Evolutionary conservation across 352 stramenopile species (phyloP), one percentile per base, ranked within the genome.

Genomic region (Phytopythium boreale): DNA sequence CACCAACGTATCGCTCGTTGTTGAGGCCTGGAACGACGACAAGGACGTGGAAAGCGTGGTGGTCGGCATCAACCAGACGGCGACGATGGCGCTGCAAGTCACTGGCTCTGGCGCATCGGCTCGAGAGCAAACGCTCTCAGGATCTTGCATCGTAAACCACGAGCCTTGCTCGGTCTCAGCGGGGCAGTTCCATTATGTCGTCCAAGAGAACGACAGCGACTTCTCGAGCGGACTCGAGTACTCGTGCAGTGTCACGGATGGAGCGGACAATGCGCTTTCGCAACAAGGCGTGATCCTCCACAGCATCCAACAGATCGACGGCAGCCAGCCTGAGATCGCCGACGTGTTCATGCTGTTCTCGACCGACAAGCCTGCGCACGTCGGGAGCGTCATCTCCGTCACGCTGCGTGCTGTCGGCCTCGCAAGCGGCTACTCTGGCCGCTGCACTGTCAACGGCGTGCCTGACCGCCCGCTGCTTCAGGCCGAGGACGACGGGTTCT

Each of bases 301-400:
- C 64, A 43, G 47, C 19, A 50, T 64, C 12, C 62, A 67, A 19
- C 63, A 70, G 36, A 69, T 85, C 22, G 77, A 85, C 61, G 77
- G 77, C 24, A 79, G 64, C 17, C 27, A 64, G 0, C 77, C 77
- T 0, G 63, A 61, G 43, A 66, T 85, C 29, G 74, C 80, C 53
- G 64, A 74, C 17, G 68, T 87, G 19, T 82, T 87, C 61, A 82
- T 85, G 77, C 55, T 87, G 1, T 87, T 87, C 24, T 84, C 80
- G 39, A 84, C 77, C 17, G 77, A 87, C 62, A 87, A 84, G 20
- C 77, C 80, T 0, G 80, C 80, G n/a, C 75, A 71, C 22, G 81
- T 89, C 24, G 76, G 76, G 15, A 82, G 62, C 27, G 69, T 84
- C 19, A 80, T 89, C 62, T 86, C 80, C 3, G 69, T 89, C 61